These are phyloP conservation scores for Conticribra guillardii DNA, from an alignment of 108 stramenopile genomes.

Conservation along the genomic window DNA sequence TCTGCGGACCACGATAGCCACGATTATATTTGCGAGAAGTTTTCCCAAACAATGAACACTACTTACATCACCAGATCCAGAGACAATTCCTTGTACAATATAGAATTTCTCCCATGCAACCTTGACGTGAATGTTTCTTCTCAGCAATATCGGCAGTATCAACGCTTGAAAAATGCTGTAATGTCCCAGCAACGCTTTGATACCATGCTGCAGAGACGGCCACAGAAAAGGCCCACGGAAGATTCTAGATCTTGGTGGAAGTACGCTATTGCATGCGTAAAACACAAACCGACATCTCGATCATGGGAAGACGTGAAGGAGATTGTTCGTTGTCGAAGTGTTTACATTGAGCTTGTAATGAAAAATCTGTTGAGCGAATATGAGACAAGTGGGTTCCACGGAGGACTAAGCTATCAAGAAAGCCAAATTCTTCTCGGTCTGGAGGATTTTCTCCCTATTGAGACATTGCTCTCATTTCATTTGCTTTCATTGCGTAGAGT, in stretches of 20 bases:
- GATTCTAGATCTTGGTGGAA: slow-evolving; percentile 78
- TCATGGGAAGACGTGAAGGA: slow-evolving; percentile 73
- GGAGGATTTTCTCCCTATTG: slow-evolving; percentile 79
- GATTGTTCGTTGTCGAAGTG: slow-evolving; percentile 56
- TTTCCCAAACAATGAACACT: slow-evolving; percentile 28
- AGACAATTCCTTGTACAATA: slow-evolving; percentile 34
- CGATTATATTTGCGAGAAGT: slow-evolving; percentile 34
- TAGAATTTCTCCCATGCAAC: slow-evolving; percentile 65
- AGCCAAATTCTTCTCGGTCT: slow-evolving; percentile 56
- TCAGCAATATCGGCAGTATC: slow-evolving; percentile 72
- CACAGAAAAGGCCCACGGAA: slow-evolving; percentile 40
- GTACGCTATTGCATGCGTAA: slow-evolving; percentile 75
- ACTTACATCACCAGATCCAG: slow-evolving; percentile 6
- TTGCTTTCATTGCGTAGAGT: slow-evolving; percentile 71
- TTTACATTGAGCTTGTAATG: slow-evolving; percentile 65
- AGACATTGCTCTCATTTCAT: slow-evolving; percentile 77
- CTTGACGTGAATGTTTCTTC: slow-evolving; percentile 60
- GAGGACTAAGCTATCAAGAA: slow-evolving; percentile 67
- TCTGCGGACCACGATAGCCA: slow-evolving; percentile 3
- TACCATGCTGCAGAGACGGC: slow-evolving; percentile 81
- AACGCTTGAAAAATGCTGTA: slow-evolving; percentile 68
- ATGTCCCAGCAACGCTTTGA: slow-evolving; percentile 80
- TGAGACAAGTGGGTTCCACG: slow-evolving; percentile 64
- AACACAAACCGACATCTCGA: slow-evolving; percentile 66
- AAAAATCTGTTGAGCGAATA: slow-evolving; percentile 56